Base-by-base conservation (phyloP, 2,329 filamentous ascomycete genomes). In the Aureobasidium namibiae region DNA sequence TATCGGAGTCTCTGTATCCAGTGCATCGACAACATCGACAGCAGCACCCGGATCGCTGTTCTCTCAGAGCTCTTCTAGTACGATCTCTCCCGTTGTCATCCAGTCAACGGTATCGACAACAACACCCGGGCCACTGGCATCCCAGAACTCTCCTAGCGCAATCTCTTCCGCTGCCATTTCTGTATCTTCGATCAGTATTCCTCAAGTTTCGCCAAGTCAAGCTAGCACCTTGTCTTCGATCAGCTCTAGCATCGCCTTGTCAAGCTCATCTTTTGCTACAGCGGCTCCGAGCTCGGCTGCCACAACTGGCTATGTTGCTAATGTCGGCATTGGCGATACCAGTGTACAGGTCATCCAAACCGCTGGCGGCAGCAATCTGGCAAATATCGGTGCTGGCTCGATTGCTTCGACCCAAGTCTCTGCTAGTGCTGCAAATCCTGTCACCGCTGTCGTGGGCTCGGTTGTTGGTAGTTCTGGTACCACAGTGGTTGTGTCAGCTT, bases 341-440 rank as follows among this genome's bases (percentile, higher is more conserved):
- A 45, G 26, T 26, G 45, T 45, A 9, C 36, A 16, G 9, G 26
- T 59, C 4, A 8, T 59, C 14, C 56, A 59, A n/a, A 59, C 56
- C 8, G 56, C 56, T 18, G 56, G 56, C 8, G 56, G 46, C 9
- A 16, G 31, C 14, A 59, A 59, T 16, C 26, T 59, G 4, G 46
- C 10, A 18, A 21, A 41, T 29, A 16, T 52, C 13, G 24, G 31
- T 6, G 56, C 56, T 0, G 45, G 45, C 9, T 52, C 56, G 14
- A 14, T 45, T 14, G 26, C 24, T 18, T 33, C 36, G 8, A 44
- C 56, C 5, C 54, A 57, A 33, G 23, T 57, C n/a, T 57, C 42
- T 42, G 42, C 23, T 34, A 57, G 41, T 31, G 23, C 31, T 14
- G 29, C 33, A 1, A 39, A 45, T n/a, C n/a, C 33, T 4, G 44